Percentiles rank a stretch among this genome's conserved stretches.
These are phyloP conservation scores for Gracilariopsis chorda DNA, from an alignment of 23 red algal species.

Conservation along the genomic window DNA sequence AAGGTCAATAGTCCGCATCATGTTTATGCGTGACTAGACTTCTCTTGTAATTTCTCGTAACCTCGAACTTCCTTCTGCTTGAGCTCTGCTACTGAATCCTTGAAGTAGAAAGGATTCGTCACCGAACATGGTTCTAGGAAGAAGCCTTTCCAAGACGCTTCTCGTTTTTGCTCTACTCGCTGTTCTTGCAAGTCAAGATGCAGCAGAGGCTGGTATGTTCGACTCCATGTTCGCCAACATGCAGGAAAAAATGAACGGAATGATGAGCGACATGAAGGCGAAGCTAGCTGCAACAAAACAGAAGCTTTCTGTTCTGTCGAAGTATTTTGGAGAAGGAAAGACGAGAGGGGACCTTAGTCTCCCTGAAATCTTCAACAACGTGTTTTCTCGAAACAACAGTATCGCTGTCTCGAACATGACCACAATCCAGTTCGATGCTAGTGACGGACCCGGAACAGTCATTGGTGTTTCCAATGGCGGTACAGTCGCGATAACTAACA, in stretches of 20 bases:
- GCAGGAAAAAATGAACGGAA: background rate
- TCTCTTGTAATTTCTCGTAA: no score
- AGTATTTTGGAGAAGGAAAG: slow-evolving; percentile 39
- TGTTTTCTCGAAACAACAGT: slow-evolving; percentile 48
- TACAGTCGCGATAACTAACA: slow-evolving; percentile 18
- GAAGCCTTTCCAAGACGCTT: slow-evolving; percentile 9
- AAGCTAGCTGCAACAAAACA: background rate
- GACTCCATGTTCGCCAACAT: background rate
- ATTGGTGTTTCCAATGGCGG: slow-evolving; percentile 36
- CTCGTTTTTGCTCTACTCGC: slow-evolving; percentile 1
- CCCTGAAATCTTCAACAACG: slow-evolving; percentile 31
- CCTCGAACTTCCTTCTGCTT: no score
- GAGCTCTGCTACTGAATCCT: no score
- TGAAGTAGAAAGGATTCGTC: background rate
- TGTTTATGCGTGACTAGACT: slow-evolving; percentile 7
- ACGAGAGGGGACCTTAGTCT: slow-evolving; percentile 20
- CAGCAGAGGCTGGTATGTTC: background rate
- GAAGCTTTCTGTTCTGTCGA: slow-evolving; percentile 25
- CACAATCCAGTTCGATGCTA: background rate
- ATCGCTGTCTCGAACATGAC: slow-evolving; percentile 15
- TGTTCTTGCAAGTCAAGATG: background rate
- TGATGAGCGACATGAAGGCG: background rate
- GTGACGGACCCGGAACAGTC: background rate
- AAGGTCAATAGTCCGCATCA: background rate
- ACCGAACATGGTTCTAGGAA: background rate